Evolutionary conservation across 2,329 filamentous ascomycete species (phyloP), one percentile per base, ranked within the genome.

Genomic region (Lecanicillium sp.): DNA sequence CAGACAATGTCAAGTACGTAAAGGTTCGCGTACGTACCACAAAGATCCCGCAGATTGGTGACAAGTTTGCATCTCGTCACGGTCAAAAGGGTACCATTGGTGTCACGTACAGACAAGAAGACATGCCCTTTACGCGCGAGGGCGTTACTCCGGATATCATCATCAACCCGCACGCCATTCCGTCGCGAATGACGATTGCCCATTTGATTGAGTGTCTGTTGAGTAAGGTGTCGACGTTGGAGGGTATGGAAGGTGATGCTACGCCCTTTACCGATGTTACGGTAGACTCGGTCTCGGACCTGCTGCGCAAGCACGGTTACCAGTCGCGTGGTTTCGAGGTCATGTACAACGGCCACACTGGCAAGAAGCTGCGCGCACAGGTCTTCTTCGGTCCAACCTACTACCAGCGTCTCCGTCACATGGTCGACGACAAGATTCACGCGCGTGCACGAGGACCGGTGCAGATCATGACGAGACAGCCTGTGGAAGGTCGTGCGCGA

Each of bases 391-490:
- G 92, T 8, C 92, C 92, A 1, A 98, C 92, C 1, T 98, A 98
- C 70, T 98, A 98, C 68, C 92, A 98, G 66, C 88, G 94, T 63
- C 77, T 98, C 44, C 84, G 92, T 48, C 94, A 98, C 68, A 98
- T 98, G 94, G 94, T 98, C 51, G 92, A 98, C 61, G 92, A 98
- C 73, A 98, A 98, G 77, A 98, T 98, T 53, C 92, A 98, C 67
- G 94, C 92, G n/a, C 85, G 94, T 65, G 92, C 94, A 12, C 84
- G 92, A 59, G 92, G 94, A 27, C 92, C 92, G 1, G 86, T 95
- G 17, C 92, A 98, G 66, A 98, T 98, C 56, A 78, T 98, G 68
- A 98, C 92, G 3, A 77, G 94, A 42, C 92, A 98, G 64, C 92
- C 92, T 14, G 92, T 98, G 12, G 92, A 98, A 67, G 92, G 92